Base-by-base conservation (phyloP, 176 grass and related monocot species). In the Aechmea fasciata region DNA sequence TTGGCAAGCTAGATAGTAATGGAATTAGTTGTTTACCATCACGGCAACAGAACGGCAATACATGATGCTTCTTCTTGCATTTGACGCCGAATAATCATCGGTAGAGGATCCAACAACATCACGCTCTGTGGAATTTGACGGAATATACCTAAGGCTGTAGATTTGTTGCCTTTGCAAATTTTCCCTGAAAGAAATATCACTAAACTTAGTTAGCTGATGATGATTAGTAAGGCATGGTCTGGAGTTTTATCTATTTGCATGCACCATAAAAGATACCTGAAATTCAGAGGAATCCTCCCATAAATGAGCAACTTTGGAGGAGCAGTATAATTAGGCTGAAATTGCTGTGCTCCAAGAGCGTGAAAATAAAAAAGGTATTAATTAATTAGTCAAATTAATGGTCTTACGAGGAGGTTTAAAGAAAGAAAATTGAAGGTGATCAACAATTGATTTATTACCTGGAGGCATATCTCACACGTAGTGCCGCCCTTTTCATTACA, bases 401-500 rank as follows among this genome's bases (percentile, higher is more conserved):
- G 19, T 20, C 33, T 64, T 63, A 50, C 3, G 63, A 78, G 12
- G 63, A 78, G 12, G 47, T 64, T 26, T 19, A 50, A 12, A 29
- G 12, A 52, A 62, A 28, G 52, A n/a, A 69, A 51, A 77, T n/a
- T 33, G 9, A 59, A 48, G 8, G 10, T 11, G 9, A n/a, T n/a
- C n/a, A 48, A 71, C n/a, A 71, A 10, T 28, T 51, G 66, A 52
- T 66, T 78, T 71, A 78, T 83, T 14, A 96, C 87, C 91, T 96
- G 50, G 11, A 91, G 75, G 87, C 91, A 96, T 69, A 96, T 96
- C 82, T 96, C 91, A 20, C 91, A 96, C 11, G 72, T 77, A 53
- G 82, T 91, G 67, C 89, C 85, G 25, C 91, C 87, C 70, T 91
- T 96, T 71, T 91, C 91, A 13, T 96, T 83, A 65, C 91, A 96